These are phyloP conservation scores for Lichtheimia ramosa DNA, from an alignment of 371 early-diverging fungal species.

Conservation along the genomic window DNA sequence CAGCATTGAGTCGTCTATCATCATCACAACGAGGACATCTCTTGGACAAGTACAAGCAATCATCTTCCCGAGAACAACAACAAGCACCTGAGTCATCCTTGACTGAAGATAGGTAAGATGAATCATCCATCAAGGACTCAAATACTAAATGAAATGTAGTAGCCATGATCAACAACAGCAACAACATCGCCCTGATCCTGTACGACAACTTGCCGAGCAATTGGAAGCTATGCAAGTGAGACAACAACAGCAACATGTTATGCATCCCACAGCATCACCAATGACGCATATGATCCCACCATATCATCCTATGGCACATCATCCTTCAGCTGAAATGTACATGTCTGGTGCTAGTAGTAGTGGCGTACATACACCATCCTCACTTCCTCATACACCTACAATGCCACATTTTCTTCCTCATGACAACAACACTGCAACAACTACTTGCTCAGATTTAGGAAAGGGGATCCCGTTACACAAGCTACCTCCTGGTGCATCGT, in stretches of 20 bases:
- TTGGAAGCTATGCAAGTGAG: constrained; percentile 14
- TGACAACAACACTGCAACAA: constrained; percentile 13
- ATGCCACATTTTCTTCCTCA: neutral
- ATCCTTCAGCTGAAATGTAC: constrained; percentile 5
- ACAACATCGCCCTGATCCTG: neutral
- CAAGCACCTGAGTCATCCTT: neutral
- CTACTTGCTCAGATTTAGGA: constrained; percentile 27
- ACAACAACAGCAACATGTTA: constrained; percentile 6
- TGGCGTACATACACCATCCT: no score
- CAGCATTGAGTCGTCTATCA: constrained; percentile 40
- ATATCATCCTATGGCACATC: neutral
- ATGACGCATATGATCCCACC: no score
- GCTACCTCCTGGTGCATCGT: constrained; percentile 52
- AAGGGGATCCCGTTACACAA: constrained; percentile 57
- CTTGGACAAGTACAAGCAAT: neutral
- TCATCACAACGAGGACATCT: constrained; percentile 20
- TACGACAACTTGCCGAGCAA: neutral
- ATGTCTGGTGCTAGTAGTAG: neutral
- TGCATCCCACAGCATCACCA: constrained; percentile 7
- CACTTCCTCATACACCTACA: no score
- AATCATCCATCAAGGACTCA: no score
- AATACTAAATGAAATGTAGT: neutral
- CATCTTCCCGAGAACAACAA: neutral
- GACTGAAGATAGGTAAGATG: neutral
- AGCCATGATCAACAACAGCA: neutral